Evolutionary conservation across 106 monocot species (phyloP), one percentile per base, ranked within the genome.

Genomic region (Acorus calamus): DNA sequence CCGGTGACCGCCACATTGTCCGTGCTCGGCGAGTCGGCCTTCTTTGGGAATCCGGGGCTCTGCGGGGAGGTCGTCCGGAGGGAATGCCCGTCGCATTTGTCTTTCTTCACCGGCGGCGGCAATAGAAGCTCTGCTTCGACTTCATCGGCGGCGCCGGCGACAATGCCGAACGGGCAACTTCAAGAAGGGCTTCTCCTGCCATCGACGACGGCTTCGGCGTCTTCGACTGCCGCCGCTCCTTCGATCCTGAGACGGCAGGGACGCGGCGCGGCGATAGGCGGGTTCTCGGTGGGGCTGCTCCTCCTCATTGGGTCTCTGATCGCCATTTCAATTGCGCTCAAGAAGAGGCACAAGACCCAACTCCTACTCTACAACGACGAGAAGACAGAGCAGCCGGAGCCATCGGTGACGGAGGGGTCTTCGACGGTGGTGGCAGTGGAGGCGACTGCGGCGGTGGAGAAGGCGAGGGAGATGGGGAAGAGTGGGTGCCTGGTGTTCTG

Each of bases 401-500:
- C 7, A 55, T 8, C 46, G 12, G 62, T 56, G 64, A 49, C 61
- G 67, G 71, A 46, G 77, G 80, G 56, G 59, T 80, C 41, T 28
- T 72, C 67, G 4, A 61, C 69, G 9, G 75, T 59, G 54, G 28
- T 28, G 28, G 28, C 28, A 28, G 28, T 28, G 28, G 69, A 71
- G n/a, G 66, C 76, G 3, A 66, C 63, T 56, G 59, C 75, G 62
- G 47, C 85, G 12, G 81, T 83, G 66, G 83, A 79, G 49, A 89
- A 78, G 67, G 78, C 67, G 71, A 80, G 74, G 76, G 78, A 64
- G 63, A 48, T 83, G 63, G 85, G 80, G 69, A 80, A 77, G 71
- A 85, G 84, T 14, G 93, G 92, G 50, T 65, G 82, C 64, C 71
- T 92, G 59, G 81, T 76, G 46, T 92, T 92, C 64, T 92, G 88